Evolutionary conservation across 306 rosid species (phyloP).

Genomic region (Acacia confusa): DNA sequence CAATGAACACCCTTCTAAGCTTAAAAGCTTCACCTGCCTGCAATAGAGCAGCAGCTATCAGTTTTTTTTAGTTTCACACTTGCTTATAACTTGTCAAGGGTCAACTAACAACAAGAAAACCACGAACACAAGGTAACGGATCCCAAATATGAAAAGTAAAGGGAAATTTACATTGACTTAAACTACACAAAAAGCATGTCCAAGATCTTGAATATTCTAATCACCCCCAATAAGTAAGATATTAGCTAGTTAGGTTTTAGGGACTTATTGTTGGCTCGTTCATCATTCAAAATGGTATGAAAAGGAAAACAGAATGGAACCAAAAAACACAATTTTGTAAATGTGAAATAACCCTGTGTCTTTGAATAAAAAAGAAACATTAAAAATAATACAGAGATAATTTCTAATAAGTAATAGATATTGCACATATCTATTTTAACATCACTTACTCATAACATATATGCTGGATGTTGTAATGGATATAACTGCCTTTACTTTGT

Average conservation of each 20-base stretch:
- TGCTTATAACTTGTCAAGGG: conserved; percentile 19
- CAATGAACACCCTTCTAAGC: conserved; percentile 80
- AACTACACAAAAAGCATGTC: background rate
- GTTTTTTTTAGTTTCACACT: background rate
- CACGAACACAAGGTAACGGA: background rate
- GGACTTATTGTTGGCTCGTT: background rate
- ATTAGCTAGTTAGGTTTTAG: background rate
- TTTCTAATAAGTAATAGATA: background rate
- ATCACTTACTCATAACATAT: background rate
- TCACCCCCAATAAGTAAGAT: background rate
- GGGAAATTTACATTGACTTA: background rate
- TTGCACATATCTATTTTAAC: background rate
- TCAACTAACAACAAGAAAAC: background rate
- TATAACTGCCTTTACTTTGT: background rate
- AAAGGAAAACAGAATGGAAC: background rate
- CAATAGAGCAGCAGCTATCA: conserved; percentile 20
- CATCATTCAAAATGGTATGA: background rate
- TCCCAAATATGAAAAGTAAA: background rate
- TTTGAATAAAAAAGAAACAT: background rate
- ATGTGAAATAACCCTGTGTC: background rate
- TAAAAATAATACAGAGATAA: background rate
- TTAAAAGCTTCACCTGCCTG: conserved; percentile 74
- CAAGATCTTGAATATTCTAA: background rate
- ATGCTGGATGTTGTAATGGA: background rate
- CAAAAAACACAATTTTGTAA: background rate